Evolutionary conservation across 78 protist species (phyloP).

Genomic region (Capsaspora owczarzaki): DNA sequence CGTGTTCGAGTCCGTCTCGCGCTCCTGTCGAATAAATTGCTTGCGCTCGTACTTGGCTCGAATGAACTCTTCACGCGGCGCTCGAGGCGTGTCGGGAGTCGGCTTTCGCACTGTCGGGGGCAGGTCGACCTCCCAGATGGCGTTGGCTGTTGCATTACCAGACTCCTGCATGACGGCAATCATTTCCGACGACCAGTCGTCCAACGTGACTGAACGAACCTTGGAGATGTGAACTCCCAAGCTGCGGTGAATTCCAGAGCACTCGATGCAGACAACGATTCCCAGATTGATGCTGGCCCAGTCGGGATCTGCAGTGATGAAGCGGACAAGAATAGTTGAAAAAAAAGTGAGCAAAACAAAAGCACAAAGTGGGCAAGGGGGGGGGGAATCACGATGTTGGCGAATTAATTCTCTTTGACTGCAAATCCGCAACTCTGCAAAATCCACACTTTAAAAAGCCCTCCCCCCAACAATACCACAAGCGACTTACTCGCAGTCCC

Average conservation of each 20-base stretch:
- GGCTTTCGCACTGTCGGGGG: background rate
- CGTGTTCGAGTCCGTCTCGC: background rate
- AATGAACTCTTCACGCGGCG: background rate
- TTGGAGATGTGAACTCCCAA: conserved; percentile 20
- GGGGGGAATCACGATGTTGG: no score
- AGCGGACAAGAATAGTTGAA: background rate
- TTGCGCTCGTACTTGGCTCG: conserved; percentile 3
- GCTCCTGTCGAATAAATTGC: background rate
- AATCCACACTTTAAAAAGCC: no score
- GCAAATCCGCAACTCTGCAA: no score
- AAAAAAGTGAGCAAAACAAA: background rate
- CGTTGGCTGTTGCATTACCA: background rate
- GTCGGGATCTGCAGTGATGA: background rate
- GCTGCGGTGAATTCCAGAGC: conserved; percentile 43
- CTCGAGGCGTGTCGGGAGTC: background rate
- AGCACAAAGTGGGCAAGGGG: no score
- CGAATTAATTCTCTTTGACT: no score
- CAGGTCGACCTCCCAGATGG: background rate
- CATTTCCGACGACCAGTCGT: background rate
- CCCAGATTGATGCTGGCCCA: conserved; percentile 37
- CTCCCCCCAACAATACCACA: no score
- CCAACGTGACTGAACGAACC: conserved; percentile 3
- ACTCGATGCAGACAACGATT: conserved; percentile 30
- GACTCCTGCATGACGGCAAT: background rate
- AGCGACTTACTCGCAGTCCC: no score